phyloP scores from a whole-genome alignment of 495 filamentous ascomycete genomes.

The Lasiosphaeria miniovina region DNA sequence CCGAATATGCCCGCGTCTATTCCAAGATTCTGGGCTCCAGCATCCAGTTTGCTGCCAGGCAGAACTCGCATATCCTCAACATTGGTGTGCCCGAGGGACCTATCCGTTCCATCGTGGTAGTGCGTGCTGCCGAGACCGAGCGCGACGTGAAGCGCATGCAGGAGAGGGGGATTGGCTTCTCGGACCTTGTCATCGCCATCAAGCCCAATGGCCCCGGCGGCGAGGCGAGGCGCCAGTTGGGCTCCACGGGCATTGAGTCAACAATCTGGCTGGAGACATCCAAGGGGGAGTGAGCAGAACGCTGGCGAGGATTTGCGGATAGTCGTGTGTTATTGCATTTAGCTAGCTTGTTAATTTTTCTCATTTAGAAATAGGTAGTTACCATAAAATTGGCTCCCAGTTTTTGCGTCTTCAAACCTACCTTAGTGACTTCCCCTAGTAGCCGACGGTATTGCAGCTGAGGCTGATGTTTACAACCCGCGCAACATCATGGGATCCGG shows the following conservation, averaged over 20 bases:
- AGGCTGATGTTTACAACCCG: too few species aligned
- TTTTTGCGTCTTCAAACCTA: too few species aligned
- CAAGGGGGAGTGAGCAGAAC: not conserved
- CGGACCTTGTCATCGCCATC: slow-evolving; percentile 5
- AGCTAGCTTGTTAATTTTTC: not conserved
- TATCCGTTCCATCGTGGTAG: not conserved
- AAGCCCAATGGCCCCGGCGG: slow-evolving; percentile 2
- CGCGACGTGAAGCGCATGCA: slow-evolving; percentile 3
- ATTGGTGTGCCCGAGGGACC: slow-evolving; percentile 3
- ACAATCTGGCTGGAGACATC: slow-evolving; percentile 5
- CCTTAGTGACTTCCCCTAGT: too few species aligned
- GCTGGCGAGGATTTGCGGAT: slow-evolving; percentile 1
- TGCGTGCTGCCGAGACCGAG: slow-evolving; percentile 5
- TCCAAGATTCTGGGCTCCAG: not conserved
- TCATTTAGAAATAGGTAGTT: too few species aligned
- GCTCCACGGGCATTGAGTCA: slow-evolving; percentile 4
- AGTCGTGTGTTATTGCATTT: not conserved
- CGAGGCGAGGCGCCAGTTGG: not conserved
- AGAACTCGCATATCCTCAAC: not conserved
- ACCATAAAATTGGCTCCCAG: too few species aligned
- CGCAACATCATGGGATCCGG: too few species aligned
- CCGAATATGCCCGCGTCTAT: slow-evolving; percentile 1
- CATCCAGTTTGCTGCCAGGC: not conserved
- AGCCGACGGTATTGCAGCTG: too few species aligned
- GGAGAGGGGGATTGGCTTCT: slow-evolving; percentile 5